Evolutionary conservation across 2,329 filamentous ascomycete genomes (phyloP), one percentile per base, ranked within the genome.

Genomic region (Aspergillus ustus): DNA sequence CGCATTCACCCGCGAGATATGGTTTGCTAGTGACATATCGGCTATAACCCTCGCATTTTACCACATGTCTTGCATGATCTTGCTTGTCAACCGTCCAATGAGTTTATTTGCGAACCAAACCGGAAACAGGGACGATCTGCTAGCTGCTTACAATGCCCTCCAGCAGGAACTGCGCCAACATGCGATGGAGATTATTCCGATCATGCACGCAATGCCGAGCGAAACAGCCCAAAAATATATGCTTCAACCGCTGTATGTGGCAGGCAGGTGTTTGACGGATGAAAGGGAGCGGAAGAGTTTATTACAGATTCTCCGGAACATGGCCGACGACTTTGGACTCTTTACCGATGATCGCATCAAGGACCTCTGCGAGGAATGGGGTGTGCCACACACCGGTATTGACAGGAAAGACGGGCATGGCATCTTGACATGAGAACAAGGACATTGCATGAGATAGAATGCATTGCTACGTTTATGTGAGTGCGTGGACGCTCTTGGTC

Each of bases 21-120:
- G 66, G 66, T 66, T 65, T 20, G 40, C 64, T 2, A 60, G 55
- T 9, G 66, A 68, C 7, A 58, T 57, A 0, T 63, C 58, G n/a
- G 64, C 66, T 2, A 61, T 65, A 7, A 60, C 66, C 2, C 58
- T 66, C 48, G 60, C 60, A 5, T 64, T 66, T 28, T 68, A 68
- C n/a, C 61, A 68, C 46, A 68, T 68, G 66, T 63, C 63, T 1
- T 59, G 63, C 3, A 68, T 65, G n/a, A 20, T 68, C 4, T 25
- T 66, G 3, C 48, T 68, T 6, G 49, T 63, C 3, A 54, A 63
- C 25, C 53, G 57, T 2, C 66, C 63, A 1, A 15, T 66, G 17
- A 22, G 52, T 3, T 1, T 58, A 8, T 48, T 50, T 19, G 9
- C 53, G 2, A 29, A 28, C 2, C 29, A 54, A 34, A 28, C 34